Conservation (phyloP, 1,139 yeast genomes). For the Geotrichum carabidarum region DNA sequence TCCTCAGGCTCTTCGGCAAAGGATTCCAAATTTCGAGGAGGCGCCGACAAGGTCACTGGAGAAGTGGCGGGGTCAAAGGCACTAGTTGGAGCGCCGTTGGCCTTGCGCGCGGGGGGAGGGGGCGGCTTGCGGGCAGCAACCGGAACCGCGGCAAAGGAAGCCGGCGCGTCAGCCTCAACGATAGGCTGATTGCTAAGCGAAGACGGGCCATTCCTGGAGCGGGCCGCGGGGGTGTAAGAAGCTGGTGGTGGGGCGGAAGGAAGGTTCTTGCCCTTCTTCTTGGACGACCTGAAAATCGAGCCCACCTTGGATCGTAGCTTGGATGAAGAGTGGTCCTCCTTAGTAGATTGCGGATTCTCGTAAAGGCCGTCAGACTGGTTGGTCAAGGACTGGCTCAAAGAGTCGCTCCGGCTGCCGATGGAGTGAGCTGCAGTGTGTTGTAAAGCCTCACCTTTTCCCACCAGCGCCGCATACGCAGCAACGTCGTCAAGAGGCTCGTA, state of each 20-base stretch:
- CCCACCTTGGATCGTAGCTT: slow-evolving; percentile 75
- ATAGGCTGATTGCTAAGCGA: neutral
- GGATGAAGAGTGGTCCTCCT: slow-evolving; percentile 14
- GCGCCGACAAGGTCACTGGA: slow-evolving; percentile 13
- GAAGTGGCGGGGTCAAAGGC: slow-evolving; percentile 11
- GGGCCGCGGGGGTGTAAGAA: neutral
- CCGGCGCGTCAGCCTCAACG: slow-evolving; percentile 1
- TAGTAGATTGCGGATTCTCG: slow-evolving; percentile 6
- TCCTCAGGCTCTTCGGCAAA: slow-evolving; percentile 8
- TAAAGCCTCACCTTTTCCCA: slow-evolving; percentile 12
- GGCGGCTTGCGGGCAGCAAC: slow-evolving; percentile 33
- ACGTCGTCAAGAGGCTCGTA: slow-evolving; percentile 58
- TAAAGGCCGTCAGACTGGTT: slow-evolving; percentile 13
- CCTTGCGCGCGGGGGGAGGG: slow-evolving; percentile 67
- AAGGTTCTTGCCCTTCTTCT: slow-evolving; percentile 33
- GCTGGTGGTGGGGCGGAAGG: slow-evolving; percentile 8
- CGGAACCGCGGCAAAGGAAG: slow-evolving; percentile 1
- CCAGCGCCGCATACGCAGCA: slow-evolving; percentile 49
- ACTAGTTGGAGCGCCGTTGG: slow-evolving; percentile 22
- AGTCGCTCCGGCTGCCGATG: slow-evolving; percentile 11
- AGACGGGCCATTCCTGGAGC: slow-evolving; percentile 4
- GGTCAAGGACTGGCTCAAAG: slow-evolving; percentile 17
- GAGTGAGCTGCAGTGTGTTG: slow-evolving; percentile 3
- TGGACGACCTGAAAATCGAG: slow-evolving; percentile 68
- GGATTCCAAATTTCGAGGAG: slow-evolving; percentile 7